phyloP scores from a whole-genome alignment of 2,329 filamentous ascomycete genomes.

The Fusarium begoniae region DNA sequence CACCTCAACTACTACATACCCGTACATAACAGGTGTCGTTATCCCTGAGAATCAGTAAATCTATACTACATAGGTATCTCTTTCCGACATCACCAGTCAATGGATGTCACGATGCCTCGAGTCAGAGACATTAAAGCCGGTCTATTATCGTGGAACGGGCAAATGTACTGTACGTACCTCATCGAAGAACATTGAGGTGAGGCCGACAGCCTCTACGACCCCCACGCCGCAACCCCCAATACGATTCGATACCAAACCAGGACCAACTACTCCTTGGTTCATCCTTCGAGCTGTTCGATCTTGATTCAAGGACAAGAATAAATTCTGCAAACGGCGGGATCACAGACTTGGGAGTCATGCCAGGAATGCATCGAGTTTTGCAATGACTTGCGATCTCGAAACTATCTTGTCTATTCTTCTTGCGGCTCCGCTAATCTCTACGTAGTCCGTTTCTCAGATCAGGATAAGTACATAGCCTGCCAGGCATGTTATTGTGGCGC shows the following conservation, averaged over 20 bases:
- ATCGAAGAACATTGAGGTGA: neutral
- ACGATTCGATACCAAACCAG: neutral
- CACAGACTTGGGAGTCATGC: neutral
- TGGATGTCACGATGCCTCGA: neutral
- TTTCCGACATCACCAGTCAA: neutral
- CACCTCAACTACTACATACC: neutral
- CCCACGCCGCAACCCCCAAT: slow-evolving; percentile 21
- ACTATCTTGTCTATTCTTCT: neutral
- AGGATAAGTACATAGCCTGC: neutral
- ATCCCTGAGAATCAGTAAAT: neutral
- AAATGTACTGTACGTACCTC: neutral
- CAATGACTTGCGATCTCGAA: neutral
- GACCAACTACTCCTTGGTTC: neutral
- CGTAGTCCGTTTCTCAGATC: neutral
- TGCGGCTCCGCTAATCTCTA: slow-evolving; percentile 20
- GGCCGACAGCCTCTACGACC: neutral
- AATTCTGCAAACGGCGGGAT: neutral
- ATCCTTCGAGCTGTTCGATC: neutral
- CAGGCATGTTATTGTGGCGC: slow-evolving; percentile 11
- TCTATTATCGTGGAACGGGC: slow-evolving; percentile 15
- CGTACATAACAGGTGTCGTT: neutral
- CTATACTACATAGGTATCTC: neutral
- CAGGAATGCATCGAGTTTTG: slow-evolving; percentile 6
- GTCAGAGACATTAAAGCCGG: neutral
- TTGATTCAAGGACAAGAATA: neutral